A percentile compares a stretch with the other conserved stretches of the same genome.
Evolutionary conservation across 768 basidiomycete genomes (phyloP).

Genomic region (Rhizopogon vesiculosus): DNA sequence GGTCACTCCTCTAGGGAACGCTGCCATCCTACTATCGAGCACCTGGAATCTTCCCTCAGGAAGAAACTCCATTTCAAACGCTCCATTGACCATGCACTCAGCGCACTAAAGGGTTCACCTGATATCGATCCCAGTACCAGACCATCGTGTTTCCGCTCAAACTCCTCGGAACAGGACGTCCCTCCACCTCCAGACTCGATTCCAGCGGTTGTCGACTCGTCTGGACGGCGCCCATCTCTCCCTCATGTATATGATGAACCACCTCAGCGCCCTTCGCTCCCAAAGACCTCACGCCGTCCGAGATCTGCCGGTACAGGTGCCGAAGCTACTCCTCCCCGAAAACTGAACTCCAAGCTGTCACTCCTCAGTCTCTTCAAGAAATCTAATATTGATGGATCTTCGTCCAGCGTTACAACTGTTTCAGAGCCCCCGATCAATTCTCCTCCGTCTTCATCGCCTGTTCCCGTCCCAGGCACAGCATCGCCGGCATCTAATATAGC

Average conservation of each 20-base stretch:
- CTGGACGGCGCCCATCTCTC: conserved; percentile 62
- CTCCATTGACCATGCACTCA: conserved; percentile 71
- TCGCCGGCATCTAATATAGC: conserved; percentile 12
- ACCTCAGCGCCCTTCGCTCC: conserved; percentile 26
- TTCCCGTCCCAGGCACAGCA: conserved; percentile 14
- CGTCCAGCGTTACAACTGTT: conserved; percentile 28
- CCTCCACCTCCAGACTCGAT: conserved; percentile 1
- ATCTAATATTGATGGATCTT: conserved; percentile 33
- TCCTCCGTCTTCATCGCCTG: conserved; percentile 23
- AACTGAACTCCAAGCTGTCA: conserved; percentile 67
- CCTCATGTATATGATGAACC: conserved; percentile 45
- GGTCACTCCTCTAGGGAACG: conserved; percentile 9
- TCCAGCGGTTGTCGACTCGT: conserved; percentile 25
- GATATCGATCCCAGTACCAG: conserved; percentile 21
- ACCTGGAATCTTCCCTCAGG: conserved; percentile 28
- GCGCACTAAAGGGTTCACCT: conserved; percentile 36
- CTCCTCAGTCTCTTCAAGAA: conserved; percentile 73
- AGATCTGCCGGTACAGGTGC: conserved; percentile 70
- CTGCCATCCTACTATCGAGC: conserved; percentile 22
- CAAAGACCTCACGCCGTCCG: conserved; percentile 46
- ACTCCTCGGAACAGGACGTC: conserved; percentile 11
- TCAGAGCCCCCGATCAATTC: conserved; percentile 24
- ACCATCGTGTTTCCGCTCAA: conserved; percentile 8
- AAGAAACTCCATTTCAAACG: conserved; percentile 68
- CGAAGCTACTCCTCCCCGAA: conserved; percentile 40